Percentiles rank a stretch among this genome's conserved stretches.
phyloP scores from a whole-genome alignment of 345 rosid species.

The Firmiana major region DNA sequence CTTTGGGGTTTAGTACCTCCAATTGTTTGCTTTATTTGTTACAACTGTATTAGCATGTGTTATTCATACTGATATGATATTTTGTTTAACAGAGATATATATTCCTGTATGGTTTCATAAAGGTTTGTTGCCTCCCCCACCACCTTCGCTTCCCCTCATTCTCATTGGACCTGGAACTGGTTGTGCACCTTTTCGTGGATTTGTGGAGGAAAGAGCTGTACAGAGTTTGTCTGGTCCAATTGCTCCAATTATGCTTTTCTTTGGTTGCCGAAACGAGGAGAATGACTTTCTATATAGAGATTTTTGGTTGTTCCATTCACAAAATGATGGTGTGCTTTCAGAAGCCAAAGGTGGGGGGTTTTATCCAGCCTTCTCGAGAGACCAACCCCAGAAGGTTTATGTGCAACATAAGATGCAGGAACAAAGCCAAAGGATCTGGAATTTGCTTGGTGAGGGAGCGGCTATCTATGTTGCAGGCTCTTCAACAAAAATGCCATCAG shows the following conservation, averaged over 20 bases:
- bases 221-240: conserved; percentile 41
- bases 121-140: conserved; percentile 76
- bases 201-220: conserved; percentile 68
- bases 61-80: background rate
- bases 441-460: conserved; percentile 55
- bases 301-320: conserved; percentile 66
- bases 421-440: conserved; percentile 58
- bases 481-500: conserved; percentile 86
- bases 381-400: conserved; percentile 81
- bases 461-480: conserved; percentile 83
- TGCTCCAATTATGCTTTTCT: conserved; percentile 76
- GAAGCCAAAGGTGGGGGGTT: conserved; percentile 81
- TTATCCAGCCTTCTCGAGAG: conserved; percentile 83
- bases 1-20: background rate
- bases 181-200: conserved; percentile 95
- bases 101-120: conserved; percentile 82
- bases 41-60: background rate
- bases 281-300: conserved; percentile 72
- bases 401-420: conserved; percentile 85
- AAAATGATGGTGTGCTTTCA: conserved; percentile 55
- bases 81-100: conserved; percentile 40
- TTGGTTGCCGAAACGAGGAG: conserved; percentile 80
- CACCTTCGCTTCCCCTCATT: conserved; percentile 67
- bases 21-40: conserved; percentile 3
- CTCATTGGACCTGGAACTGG: conserved; percentile 96